phyloP scores from a whole-genome alignment of 75 land plant species.

The Gnetum montanum region DNA sequence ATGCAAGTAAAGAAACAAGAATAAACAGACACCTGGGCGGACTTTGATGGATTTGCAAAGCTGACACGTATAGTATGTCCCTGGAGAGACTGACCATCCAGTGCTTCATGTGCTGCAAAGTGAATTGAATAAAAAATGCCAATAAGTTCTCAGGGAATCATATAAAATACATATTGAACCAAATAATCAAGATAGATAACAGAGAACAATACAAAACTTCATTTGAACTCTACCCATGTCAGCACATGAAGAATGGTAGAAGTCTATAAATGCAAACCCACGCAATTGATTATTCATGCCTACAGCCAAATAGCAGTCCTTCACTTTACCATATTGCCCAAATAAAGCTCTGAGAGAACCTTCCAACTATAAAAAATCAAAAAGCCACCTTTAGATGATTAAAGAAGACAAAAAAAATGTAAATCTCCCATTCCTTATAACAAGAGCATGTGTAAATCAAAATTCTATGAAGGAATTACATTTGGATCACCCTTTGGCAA shows the following conservation, averaged over 20 bases:
- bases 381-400: no score
- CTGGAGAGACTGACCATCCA: slow-evolving; percentile 15
- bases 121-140: neutral
- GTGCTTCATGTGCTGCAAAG: slow-evolving; percentile 24
- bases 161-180: no score
- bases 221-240: slow-evolving; percentile 15
- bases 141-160: neutral
- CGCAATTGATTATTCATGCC: slow-evolving; percentile 15
- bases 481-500: slow-evolving; percentile 12
- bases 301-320: slow-evolving; percentile 17
- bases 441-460: no score
- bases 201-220: neutral
- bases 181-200: no score
- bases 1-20: no score
- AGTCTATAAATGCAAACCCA: slow-evolving; percentile 20
- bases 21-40: slow-evolving; percentile 29
- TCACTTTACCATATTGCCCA: slow-evolving; percentile 20
- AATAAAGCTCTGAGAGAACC: slow-evolving; percentile 11
- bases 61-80: slow-evolving; percentile 22
- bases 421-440: no score
- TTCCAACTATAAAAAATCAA: slow-evolving; percentile 16
- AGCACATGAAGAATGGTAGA: slow-evolving; percentile 17
- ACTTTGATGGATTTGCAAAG: slow-evolving; percentile 25
- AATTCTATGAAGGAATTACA: slow-evolving; percentile 7
- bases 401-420: no score